A percentile compares a stretch with the other conserved stretches of the same genome.
Evolutionary conservation across 2,329 filamentous ascomycete species (phyloP).

Genomic region (Shiraia sp.): DNA sequence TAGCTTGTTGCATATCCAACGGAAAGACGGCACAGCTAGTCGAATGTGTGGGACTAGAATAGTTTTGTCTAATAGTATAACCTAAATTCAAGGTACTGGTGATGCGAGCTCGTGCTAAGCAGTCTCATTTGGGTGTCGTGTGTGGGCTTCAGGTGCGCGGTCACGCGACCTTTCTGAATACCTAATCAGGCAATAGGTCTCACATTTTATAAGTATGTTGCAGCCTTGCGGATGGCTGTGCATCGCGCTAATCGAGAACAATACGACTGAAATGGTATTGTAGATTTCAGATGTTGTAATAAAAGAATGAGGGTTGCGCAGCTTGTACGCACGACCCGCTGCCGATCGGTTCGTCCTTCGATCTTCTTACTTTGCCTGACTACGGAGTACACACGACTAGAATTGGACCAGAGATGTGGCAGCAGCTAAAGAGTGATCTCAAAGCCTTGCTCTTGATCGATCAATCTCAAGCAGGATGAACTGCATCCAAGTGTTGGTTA

Average conservation of each 20-base stretch:
- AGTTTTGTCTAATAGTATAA: not conserved
- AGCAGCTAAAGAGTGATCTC: too few species aligned
- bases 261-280: too few species aligned
- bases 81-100: conserved; percentile 14
- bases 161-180: conserved; percentile 27
- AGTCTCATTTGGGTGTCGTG: conserved; percentile 19
- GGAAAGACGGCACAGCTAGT: conserved; percentile 1
- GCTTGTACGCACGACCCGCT: too few species aligned
- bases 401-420: too few species aligned
- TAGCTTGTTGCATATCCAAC: conserved; percentile 6
- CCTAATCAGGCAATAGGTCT: conserved; percentile 29
- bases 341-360: too few species aligned
- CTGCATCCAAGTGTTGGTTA: conserved; percentile 46
- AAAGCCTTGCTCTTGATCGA: too few species aligned
- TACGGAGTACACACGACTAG: too few species aligned
- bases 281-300: too few species aligned
- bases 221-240: conserved; percentile 7
- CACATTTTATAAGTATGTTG: conserved; percentile 8
- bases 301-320: too few species aligned
- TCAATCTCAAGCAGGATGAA: conserved; percentile 18
- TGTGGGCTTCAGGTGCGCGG: conserved; percentile 21
- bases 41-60: not conserved
- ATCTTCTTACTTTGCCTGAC: too few species aligned
- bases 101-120: conserved; percentile 34
- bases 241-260: not conserved